Evolutionary conservation across 495 filamentous ascomycete genomes (phyloP).

Genomic region (Aspergillus coremiiformis): DNA sequence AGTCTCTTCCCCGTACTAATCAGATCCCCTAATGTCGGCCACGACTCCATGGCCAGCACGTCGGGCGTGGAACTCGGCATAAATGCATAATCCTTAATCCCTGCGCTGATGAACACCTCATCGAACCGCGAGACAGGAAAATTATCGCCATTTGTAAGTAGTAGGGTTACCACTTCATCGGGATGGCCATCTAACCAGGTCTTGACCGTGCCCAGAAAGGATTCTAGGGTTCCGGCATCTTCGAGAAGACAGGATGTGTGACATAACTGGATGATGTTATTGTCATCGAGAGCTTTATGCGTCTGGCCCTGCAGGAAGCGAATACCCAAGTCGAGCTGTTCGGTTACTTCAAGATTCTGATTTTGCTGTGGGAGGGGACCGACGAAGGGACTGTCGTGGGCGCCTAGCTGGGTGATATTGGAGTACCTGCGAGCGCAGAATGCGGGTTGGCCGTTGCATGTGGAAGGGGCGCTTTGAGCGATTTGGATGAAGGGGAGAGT

Average conservation of each 20-base stretch:
- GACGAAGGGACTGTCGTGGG: slow-evolving; percentile 64
- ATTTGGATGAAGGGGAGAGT: slow-evolving; percentile 14
- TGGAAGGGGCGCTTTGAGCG: slow-evolving; percentile 5
- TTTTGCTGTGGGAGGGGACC: slow-evolving; percentile 54
- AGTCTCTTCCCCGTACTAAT: slow-evolving; percentile 54
- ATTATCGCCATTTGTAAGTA: slow-evolving; percentile 61
- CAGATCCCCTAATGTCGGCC: slow-evolving; percentile 59
- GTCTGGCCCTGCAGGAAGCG: slow-evolving; percentile 65
- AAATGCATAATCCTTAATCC: slow-evolving; percentile 53
- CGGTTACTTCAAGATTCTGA: slow-evolving; percentile 58
- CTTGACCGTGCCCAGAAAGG: slow-evolving; percentile 52
- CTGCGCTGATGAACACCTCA: slow-evolving; percentile 44
- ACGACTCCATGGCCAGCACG: slow-evolving; percentile 32
- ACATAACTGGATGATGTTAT: slow-evolving; percentile 52
- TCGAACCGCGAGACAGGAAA: slow-evolving; percentile 43
- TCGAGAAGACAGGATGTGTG: slow-evolving; percentile 58
- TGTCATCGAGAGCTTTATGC: slow-evolving; percentile 36
- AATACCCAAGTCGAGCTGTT: slow-evolving; percentile 59
- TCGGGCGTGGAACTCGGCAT: slow-evolving; percentile 31
- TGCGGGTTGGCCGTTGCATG: slow-evolving; percentile 60
- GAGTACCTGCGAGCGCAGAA: slow-evolving; percentile 57
- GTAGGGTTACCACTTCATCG: slow-evolving; percentile 61
- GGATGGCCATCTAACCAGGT: slow-evolving; percentile 58
- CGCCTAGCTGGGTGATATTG: slow-evolving; percentile 60
- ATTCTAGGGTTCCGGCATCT: slow-evolving; percentile 53